Evolutionary conservation across 306 rosid species (phyloP), one percentile per base, ranked within the genome.

Genomic region (Quercus cerris): DNA sequence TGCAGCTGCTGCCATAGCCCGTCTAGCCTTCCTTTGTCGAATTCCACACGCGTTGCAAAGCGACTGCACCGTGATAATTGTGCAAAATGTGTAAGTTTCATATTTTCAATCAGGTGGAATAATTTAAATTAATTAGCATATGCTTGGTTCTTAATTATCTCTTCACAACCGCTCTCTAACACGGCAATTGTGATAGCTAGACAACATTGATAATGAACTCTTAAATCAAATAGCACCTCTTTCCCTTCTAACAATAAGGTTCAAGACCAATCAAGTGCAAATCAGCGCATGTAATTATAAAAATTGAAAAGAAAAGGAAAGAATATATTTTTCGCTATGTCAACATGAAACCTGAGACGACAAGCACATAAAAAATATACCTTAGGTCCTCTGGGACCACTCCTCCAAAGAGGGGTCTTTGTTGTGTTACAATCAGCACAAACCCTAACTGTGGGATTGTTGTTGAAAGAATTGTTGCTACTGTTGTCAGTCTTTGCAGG

Each of bases 321-420:
- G 46, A 2, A 49, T 49, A 49, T 49, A 49, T 49, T 10, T 49
- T 10, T 49, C 4, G 17, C 54, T 49, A 49, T 49, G 54, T 49
- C 15, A 49, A 49, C 54, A 49, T 3, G 54, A 49, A 12, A 10
- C 54, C 14, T 82, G 75, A 7, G 20, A 70, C 46, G 2, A 31
- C 14, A n/a, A 61, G 19, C 1, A 28, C 23, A 31, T 38, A 6
- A n/a, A 22, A 13, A 61, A 61, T 14, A 68, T 90, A 92, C 99
- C 99, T 94, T 94, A 15, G 99, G 99, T 58, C 99, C 99, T 85
- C 89, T 90, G 11, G 99, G 99, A 70, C 99, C 99, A 83, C 97
- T 91, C 76, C 99, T 95, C 99, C 99, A 95, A 1, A 95, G 97
- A 76, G 99, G 99, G 71, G 99, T 95, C 83, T 91, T 95, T 2